phyloP scores from a whole-genome alignment of 768 basidiomycete genomes.

The Leccinum subtestaceum region DNA sequence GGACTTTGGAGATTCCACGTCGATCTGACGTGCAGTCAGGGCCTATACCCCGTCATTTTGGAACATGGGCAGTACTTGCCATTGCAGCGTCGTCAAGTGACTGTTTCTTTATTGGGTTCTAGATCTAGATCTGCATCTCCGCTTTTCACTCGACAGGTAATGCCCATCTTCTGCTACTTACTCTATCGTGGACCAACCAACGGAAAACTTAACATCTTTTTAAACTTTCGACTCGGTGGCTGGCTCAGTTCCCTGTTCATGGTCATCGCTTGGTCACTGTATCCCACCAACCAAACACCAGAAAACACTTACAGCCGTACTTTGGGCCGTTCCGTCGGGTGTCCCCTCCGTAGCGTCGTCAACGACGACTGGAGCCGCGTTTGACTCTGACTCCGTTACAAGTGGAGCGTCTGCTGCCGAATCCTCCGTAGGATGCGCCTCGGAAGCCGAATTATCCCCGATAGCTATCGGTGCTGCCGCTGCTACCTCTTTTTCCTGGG shows the following conservation, averaged over 20 bases:
- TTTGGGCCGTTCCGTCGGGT: conserved; percentile 5
- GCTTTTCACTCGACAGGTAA: neutral
- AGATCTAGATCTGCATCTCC: neutral
- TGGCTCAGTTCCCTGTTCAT: conserved; percentile 1
- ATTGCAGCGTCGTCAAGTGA: neutral
- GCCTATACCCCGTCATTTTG: neutral
- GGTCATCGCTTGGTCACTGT: conserved; percentile 6
- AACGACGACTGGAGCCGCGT: neutral
- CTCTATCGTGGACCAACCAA: neutral
- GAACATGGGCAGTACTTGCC: neutral
- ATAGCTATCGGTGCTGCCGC: conserved; percentile 1
- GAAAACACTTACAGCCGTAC: conserved; percentile 16
- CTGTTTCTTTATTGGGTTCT: neutral
- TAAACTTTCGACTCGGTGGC: conserved; percentile 10
- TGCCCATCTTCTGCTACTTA: neutral
- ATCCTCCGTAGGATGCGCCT: neutral
- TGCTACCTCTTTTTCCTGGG: conserved; percentile 27
- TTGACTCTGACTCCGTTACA: conserved; percentile 1
- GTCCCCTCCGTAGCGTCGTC: conserved; percentile 6
- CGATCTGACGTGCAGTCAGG: neutral
- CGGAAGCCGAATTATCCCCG: neutral
- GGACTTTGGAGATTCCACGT: neutral
- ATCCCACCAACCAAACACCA: neutral
- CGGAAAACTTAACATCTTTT: neutral
- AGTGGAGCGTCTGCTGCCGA: neutral